phyloP scores from a whole-genome alignment of 164 flowering plant genomes.

The Dillenia turbinata region DNA sequence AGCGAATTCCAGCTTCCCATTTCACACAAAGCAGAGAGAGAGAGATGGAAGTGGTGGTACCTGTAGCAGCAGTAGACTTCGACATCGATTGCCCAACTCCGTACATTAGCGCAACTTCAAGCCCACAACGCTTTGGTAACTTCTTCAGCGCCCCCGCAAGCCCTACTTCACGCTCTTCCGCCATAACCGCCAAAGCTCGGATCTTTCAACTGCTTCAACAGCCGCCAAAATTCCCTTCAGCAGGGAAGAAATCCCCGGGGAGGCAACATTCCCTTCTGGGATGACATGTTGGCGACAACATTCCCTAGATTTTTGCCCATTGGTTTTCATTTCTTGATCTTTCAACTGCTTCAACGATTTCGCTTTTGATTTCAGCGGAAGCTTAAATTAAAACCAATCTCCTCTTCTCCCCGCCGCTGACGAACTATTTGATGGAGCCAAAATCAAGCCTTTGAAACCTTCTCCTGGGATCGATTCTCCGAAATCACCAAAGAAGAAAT shows the following conservation, averaged over 20 bases:
- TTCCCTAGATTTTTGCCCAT: too few species aligned
- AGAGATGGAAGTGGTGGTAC: slow-evolving; percentile 25
- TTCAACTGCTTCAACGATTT: slow-evolving; percentile 19
- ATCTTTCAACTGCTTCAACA: slow-evolving; percentile 1
- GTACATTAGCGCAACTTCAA: slow-evolving; percentile 58
- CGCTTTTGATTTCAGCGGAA: slow-evolving; percentile 56
- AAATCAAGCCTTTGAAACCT: slow-evolving; percentile 42
- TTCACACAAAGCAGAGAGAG: neutral
- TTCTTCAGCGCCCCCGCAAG: slow-evolving; percentile 42
- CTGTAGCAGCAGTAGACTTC: slow-evolving; percentile 30
- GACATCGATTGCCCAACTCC: slow-evolving; percentile 57
- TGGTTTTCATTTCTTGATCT: too few species aligned
- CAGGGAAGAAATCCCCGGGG: slow-evolving; percentile 19
- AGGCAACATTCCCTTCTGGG: too few species aligned
- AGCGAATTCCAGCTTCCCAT: too few species aligned
- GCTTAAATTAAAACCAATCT: slow-evolving; percentile 27
- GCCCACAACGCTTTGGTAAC: slow-evolving; percentile 35
- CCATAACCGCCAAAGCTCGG: slow-evolving; percentile 6
- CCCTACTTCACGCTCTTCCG: slow-evolving; percentile 21
- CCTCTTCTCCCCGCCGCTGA: slow-evolving; percentile 41
- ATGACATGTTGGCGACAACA: too few species aligned
- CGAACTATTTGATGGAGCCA: slow-evolving; percentile 64
- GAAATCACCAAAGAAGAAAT: slow-evolving; percentile 17
- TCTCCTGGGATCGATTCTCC: slow-evolving; percentile 29
- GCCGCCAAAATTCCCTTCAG: slow-evolving; percentile 10